These are phyloP conservation scores for Metschnikowia colocasiae DNA, from an alignment of 805 yeast species.

Conservation along the genomic window DNA sequence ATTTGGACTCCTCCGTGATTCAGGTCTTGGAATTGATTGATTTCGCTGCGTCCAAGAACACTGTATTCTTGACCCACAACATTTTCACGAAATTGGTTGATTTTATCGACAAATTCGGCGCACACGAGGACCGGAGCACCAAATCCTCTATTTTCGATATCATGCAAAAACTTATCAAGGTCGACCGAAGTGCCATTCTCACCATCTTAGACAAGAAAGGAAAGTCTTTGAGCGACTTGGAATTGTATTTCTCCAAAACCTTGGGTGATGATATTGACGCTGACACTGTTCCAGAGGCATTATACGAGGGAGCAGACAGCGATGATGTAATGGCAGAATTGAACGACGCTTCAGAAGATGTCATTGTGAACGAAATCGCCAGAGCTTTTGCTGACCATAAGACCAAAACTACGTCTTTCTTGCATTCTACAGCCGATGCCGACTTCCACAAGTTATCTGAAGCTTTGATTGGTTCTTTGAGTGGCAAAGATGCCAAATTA, in stretches of 20 bases:
- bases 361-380: background rate
- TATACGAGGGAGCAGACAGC: background rate
- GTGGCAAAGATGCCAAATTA: slow-evolving; percentile 11
- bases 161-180: slow-evolving; percentile 23
- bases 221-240: slow-evolving; percentile 32
- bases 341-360: slow-evolving; percentile 7
- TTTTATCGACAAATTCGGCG: slow-evolving; percentile 17
- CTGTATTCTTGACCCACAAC: slow-evolving; percentile 17
- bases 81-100: slow-evolving; percentile 14
- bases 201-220: slow-evolving; percentile 18
- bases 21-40: slow-evolving; percentile 24
- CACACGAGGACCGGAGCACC: slow-evolving; percentile 9
- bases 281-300: slow-evolving; percentile 4
- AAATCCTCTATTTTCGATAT: background rate
- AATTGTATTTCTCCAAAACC: slow-evolving; percentile 65
- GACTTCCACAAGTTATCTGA: slow-evolving; percentile 43
- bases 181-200: slow-evolving; percentile 21
- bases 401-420: slow-evolving; percentile 29
- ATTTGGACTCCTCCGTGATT: slow-evolving; percentile 16
- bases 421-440: slow-evolving; percentile 28
- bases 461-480: slow-evolving; percentile 44
- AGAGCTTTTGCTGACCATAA: slow-evolving; percentile 9
- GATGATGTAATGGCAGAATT: background rate
- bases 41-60: slow-evolving; percentile 8
- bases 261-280: slow-evolving; percentile 27